Percentiles rank a stretch among this genome's conserved stretches.
phyloP scores from a whole-genome alignment of 768 basidiomycete genomes.

The Basidioascus undulatus region DNA sequence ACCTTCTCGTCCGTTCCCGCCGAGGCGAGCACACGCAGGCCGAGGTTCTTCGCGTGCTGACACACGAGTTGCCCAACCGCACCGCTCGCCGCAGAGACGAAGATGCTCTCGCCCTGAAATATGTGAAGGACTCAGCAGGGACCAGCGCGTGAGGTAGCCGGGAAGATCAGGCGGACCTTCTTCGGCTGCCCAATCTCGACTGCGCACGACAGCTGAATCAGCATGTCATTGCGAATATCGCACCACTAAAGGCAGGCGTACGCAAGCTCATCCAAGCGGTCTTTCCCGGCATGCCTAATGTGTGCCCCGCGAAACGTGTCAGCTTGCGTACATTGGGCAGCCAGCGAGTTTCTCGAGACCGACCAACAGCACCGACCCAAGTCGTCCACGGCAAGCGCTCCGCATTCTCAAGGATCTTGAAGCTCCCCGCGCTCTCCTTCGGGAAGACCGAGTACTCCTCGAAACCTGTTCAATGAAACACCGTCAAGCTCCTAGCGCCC shows the following conservation, averaged over 20 bases:
- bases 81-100: conserved; percentile 11
- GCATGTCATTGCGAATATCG: background rate
- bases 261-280: conserved; percentile 7
- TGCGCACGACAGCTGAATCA: background rate
- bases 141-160: too few species aligned
- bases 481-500: conserved; percentile 3
- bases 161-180: too few species aligned
- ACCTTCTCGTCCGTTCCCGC: conserved; percentile 13
- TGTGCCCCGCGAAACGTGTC: too few species aligned
- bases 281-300: too few species aligned
- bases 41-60: conserved; percentile 10
- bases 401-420: conserved; percentile 11
- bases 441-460: background rate
- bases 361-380: conserved; percentile 9
- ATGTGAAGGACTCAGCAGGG: too few species aligned
- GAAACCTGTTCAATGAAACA: background rate
- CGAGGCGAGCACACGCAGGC: conserved; percentile 9
- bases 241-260: too few species aligned
- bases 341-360: too few species aligned
- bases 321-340: too few species aligned
- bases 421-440: conserved; percentile 3
- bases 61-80: conserved; percentile 13
- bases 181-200: conserved; percentile 6
- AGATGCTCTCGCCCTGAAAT: conserved; percentile 9
- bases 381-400: conserved; percentile 11